These are phyloP conservation scores for Bipolaris zeicola DNA, from an alignment of 2,329 filamentous ascomycete genomes.

Conservation along the genomic window DNA sequence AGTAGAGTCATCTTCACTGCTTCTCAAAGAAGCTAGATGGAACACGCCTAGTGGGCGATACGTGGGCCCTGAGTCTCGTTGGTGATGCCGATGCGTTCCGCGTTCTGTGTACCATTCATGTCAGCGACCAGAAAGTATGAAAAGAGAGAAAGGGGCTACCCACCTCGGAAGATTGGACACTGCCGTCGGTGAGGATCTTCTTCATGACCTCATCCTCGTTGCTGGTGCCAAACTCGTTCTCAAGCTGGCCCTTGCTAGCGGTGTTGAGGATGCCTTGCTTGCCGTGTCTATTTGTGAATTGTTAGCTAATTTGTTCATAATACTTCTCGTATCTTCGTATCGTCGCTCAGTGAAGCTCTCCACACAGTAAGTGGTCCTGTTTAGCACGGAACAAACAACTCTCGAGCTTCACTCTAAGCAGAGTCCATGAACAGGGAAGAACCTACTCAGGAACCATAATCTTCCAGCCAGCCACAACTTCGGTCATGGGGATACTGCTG, in stretches of 20 bases:
- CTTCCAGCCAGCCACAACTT: constrained; percentile 88
- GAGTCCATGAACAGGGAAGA: neutral
- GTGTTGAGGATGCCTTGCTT: constrained; percentile 78
- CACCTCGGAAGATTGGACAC: constrained; percentile 43
- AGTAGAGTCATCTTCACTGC: constrained; percentile 7
- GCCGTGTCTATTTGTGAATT: constrained; percentile 69
- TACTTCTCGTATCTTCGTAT: neutral
- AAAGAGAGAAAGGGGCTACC: constrained; percentile 1
- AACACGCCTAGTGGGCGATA: constrained; percentile 36
- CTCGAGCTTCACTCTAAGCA: neutral
- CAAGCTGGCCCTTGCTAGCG: constrained; percentile 75
- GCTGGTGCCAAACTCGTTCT: constrained; percentile 85
- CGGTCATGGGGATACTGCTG: constrained; percentile 75
- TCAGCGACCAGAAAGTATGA: constrained; percentile 8
- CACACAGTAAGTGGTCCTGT: neutral
- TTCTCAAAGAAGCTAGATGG: neutral
- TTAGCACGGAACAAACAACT: neutral
- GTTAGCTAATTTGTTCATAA: neutral
- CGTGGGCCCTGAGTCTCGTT: constrained; percentile 50
- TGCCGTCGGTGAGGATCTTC: constrained; percentile 79
- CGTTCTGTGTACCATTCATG: constrained; percentile 33
- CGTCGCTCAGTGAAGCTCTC: neutral
- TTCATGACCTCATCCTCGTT: constrained; percentile 80
- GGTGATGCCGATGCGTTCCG: constrained; percentile 51
- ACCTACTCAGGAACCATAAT: constrained; percentile 87